Evolutionary conservation across 805 yeast species (phyloP).

Genomic region (Starmerella apicola): DNA sequence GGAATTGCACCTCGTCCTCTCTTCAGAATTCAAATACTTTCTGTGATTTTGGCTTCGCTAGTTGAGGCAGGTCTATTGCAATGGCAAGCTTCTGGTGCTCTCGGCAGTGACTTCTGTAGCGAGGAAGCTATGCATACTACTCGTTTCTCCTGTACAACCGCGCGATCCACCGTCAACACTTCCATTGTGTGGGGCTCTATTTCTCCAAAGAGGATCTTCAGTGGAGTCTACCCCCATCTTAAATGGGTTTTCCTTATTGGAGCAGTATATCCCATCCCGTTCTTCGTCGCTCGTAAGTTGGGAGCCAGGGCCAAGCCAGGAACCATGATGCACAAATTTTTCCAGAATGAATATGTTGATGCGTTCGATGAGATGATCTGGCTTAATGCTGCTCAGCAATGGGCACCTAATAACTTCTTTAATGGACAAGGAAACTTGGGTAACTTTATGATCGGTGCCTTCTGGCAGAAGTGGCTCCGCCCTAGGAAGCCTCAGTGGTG

Average conservation of each 20-base stretch:
- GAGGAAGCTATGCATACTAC: slow-evolving; percentile 27
- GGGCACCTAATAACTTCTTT: slow-evolving; percentile 35
- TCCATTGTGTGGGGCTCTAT: slow-evolving; percentile 45
- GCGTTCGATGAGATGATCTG: slow-evolving; percentile 1
- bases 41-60: slow-evolving; percentile 8
- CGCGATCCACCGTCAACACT: slow-evolving; percentile 34
- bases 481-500: slow-evolving; percentile 38
- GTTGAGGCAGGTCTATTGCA: slow-evolving; percentile 10
- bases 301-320: not conserved
- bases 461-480: slow-evolving; percentile 35
- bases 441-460: slow-evolving; percentile 30
- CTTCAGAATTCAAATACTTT: slow-evolving; percentile 12
- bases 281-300: slow-evolving; percentile 11
- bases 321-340: not conserved
- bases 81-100: slow-evolving; percentile 13
- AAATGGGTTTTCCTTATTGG: slow-evolving; percentile 55
- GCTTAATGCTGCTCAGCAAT: slow-evolving; percentile 9
- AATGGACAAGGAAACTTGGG: slow-evolving; percentile 26
- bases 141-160: slow-evolving; percentile 32
- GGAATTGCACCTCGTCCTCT: slow-evolving; percentile 13
- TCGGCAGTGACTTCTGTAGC: slow-evolving; percentile 27
- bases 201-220: slow-evolving; percentile 40
- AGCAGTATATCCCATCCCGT: slow-evolving; percentile 16
- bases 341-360: not conserved
- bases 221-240: slow-evolving; percentile 45